Evolutionary conservation across 2,329 filamentous ascomycete genomes (phyloP).

Genomic region (Alternaria longipes): DNA sequence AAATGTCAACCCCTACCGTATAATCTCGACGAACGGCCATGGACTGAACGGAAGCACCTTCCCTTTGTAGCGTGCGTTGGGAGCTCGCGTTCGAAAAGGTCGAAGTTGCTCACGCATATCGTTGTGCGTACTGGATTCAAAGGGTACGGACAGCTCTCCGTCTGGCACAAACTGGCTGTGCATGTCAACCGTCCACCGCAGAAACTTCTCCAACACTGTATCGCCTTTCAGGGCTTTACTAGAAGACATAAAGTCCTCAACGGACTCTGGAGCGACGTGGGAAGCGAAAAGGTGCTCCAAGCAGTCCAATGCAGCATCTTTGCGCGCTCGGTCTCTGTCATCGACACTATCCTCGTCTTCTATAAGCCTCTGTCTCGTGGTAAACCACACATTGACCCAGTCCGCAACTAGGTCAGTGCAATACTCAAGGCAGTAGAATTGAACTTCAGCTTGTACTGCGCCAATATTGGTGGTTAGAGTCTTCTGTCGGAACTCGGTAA

Average conservation of each 20-base stretch:
- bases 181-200: conserved; percentile 23
- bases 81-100: conserved; percentile 22
- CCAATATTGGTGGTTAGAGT: not conserved
- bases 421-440: conserved; percentile 20
- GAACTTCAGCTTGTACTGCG: conserved; percentile 21
- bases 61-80: conserved; percentile 17
- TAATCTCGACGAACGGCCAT: conserved; percentile 34
- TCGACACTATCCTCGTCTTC: conserved; percentile 11
- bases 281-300: conserved; percentile 13
- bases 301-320: conserved; percentile 9
- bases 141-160: conserved; percentile 5
- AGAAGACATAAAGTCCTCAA: conserved; percentile 19
- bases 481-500: conserved; percentile 21
- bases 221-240: conserved; percentile 9
- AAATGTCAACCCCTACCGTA: conserved; percentile 5
- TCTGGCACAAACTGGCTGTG: conserved; percentile 10
- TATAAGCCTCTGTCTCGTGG: conserved; percentile 2
- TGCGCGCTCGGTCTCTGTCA: conserved; percentile 10
- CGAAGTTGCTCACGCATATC: conserved; percentile 22
- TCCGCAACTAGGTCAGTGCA: conserved; percentile 14
- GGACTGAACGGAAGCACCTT: conserved; percentile 25
- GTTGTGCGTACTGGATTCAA: conserved; percentile 13
- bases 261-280: conserved; percentile 1
- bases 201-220: conserved; percentile 8
- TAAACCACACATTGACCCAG: conserved; percentile 10